Base-by-base conservation (phyloP, 306 rosid genomes). In the Lagenaria siceraria region DNA sequence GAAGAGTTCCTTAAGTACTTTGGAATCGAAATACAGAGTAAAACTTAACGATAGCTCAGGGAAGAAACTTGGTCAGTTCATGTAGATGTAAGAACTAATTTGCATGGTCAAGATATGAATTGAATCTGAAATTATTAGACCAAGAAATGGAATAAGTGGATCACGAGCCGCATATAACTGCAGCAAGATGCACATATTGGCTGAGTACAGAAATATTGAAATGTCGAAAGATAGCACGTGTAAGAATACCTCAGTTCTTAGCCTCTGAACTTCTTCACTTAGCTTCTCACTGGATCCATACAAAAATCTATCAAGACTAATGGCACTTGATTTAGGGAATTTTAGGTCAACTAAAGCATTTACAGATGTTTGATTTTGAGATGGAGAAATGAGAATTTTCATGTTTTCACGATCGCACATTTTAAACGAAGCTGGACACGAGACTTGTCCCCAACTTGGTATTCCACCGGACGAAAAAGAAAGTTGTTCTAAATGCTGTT, bases 391-490 rank as follows among this genome's bases (percentile, higher is more conserved):
- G 52, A 35, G 82, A 76, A 70, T 42, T 76, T 46, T 82, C 76
- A 86, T 75, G 80, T 80, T 87, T 68, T 86, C 91, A 60, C 81
- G 60, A 65, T 66, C 66, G 33, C 84, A 75, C 54, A 55, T 73
- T 70, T 65, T 77, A 58, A 93, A 87, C 27, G 58, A 38, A 53
- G 55, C 82, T 43, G 98, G 92, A 62, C 91, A 89, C 48, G 84
- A 82, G 75, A 93, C 93, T 84, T 89, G 86, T n/a, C 98, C 98
- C 91, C 98, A 93, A 36, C 61, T 70, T 38, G 90, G 83, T 68
- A 79, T 53, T 35, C 88, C 86, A 63, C 87, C 79, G 46, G 77
- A 63, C 63, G 78, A 73, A 38, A 82, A 79, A 65, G 88, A 83
- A 74, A 27, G 36, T 13, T 85, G 75, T 52, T 88, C 83, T 40